Evolutionary conservation across 305 asterid species (phyloP).

Genomic region (Withania somnifera): DNA sequence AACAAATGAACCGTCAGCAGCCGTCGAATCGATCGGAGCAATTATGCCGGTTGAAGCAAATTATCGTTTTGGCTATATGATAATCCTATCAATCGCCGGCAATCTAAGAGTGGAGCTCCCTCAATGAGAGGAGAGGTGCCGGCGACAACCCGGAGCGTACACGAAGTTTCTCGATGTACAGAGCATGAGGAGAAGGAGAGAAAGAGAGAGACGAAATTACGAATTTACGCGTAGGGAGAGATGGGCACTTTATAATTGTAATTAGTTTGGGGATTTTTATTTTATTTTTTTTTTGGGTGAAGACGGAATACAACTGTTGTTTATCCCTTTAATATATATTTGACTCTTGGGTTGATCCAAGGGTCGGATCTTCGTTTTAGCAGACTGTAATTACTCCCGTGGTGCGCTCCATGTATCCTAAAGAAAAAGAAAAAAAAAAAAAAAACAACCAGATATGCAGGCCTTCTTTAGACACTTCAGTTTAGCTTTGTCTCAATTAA

Average conservation of each 20-base stretch:
- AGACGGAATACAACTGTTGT: background rate
- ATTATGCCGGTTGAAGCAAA: background rate
- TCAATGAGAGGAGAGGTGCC: background rate
- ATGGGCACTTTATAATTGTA: background rate
- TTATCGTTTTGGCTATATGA: background rate
- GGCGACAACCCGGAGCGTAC: background rate
- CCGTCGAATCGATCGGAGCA: background rate
- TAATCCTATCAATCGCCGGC: background rate
- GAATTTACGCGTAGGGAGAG: background rate
- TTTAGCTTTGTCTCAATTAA: too few species aligned
- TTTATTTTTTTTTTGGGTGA: background rate
- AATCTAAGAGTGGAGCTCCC: background rate
- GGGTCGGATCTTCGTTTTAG: conserved; percentile 2
- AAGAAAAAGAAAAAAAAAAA: too few species aligned
- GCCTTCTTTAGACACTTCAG: too few species aligned
- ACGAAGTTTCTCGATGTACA: background rate
- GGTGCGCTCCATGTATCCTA: conserved; percentile 1
- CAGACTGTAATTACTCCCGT: background rate
- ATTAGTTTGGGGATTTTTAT: background rate
- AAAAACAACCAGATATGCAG: too few species aligned
- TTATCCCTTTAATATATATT: background rate
- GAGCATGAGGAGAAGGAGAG: background rate
- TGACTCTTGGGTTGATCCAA: conserved; percentile 10
- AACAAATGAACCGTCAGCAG: too few species aligned
- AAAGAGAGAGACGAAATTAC: background rate